Conservation (phyloP, 345 rosid species). For the Heritiera fomes region DNA sequence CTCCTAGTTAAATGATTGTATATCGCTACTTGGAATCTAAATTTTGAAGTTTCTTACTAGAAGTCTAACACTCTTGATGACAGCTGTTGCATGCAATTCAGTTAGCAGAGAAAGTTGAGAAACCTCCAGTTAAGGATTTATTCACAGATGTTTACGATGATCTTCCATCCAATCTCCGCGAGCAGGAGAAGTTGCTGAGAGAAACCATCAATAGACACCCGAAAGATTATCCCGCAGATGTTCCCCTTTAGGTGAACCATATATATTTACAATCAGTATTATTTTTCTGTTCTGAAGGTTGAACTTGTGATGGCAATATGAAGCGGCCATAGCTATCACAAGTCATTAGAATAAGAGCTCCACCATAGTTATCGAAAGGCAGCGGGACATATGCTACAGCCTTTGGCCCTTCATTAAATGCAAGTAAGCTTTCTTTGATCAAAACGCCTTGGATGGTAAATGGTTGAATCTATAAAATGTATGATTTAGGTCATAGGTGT, state of each 20-base stretch:
- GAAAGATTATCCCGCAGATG: constrained; percentile 67
- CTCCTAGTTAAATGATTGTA: not conserved
- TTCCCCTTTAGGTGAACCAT: constrained; percentile 46
- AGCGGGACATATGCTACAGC: not conserved
- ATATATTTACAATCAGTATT: not conserved
- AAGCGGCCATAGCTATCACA: not conserved
- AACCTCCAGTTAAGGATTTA: constrained; percentile 60
- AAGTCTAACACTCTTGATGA: constrained; percentile 1
- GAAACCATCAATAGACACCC: constrained; percentile 55
- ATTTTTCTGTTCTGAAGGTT: not conserved
- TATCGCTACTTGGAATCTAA: not conserved
- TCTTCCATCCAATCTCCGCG: constrained; percentile 64
- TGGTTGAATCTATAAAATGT: no score
- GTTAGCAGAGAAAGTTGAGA: constrained; percentile 67
- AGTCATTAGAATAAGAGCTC: not conserved
- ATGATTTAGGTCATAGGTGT: no score
- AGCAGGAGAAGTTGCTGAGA: constrained; percentile 66
- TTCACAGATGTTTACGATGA: constrained; percentile 79
- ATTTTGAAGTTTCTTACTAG: constrained; percentile 6
- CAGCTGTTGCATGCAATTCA: constrained; percentile 79
- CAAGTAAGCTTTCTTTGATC: not conserved
- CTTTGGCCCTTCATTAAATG: not conserved
- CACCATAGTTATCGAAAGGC: not conserved
- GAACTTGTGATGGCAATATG: not conserved
- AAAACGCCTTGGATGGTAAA: not conserved